Base-by-base conservation (phyloP, 208 protist genomes). In the Novymonas esmeraldas region DNA sequence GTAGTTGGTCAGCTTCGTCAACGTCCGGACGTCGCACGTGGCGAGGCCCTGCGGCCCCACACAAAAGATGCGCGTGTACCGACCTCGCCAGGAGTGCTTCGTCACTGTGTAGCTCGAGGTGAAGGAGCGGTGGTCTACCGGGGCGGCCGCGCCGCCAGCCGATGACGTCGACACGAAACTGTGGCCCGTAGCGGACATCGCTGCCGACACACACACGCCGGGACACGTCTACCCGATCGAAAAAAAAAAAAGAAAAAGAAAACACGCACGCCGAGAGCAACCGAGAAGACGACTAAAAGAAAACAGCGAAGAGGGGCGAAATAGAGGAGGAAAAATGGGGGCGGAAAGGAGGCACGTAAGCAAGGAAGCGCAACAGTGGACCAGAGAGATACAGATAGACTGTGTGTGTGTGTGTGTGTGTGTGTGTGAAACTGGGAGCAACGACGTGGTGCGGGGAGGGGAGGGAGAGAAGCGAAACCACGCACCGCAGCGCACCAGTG, bases 41-140 rank as follows among this genome's bases (percentile, higher is more conserved):
- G 90, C 81, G 24, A 96, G 44, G 29, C 77, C 50, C 0, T 52
- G 54, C 4, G 46, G 52, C 9, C 89, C 82, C 10, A 97, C 69
- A 54, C 81, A 86, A 71, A 97, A 91, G 28, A 96, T 84, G 38
- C 95, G 89, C 6, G 78, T 89, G 75, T 95, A 97, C 64, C 85
- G 89, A 0, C 93, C 93, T 22, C 82, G 78, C 91, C 93, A 97
- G 14, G 87, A 95, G 60, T 82, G 81, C 71, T 97, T 97, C 2
- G 84, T 81, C 2, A 97, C 93, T 0, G 72, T 87, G 49, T 84
- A 93, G 58, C 92, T 82, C 0, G 82, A 59, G 7, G 72, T 81
- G 50, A 92, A 95, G 33, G 89, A 74, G 22, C 79, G 57, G 29
- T 70, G 61, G 36, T 76, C 61, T 9, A 70, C 42, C 20, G 55